Base-by-base conservation (phyloP, 2,329 filamentous ascomycete species). In the Fusarium tricinctum region DNA sequence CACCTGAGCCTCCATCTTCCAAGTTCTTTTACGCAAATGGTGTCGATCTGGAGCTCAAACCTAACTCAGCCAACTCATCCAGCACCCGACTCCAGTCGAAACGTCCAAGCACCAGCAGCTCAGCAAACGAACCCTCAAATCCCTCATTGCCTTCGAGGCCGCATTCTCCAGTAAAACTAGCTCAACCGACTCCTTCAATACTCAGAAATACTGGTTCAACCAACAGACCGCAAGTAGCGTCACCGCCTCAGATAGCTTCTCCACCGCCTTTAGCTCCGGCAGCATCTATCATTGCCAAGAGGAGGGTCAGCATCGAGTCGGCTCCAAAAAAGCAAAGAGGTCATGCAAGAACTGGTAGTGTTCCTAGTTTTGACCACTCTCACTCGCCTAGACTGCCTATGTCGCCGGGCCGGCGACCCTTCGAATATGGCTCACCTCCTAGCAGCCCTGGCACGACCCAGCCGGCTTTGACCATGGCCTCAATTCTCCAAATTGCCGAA, bases 21-120 rank as follows among this genome's bases (percentile, higher is more conserved):
- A 92, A 92, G 75, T 93, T 94, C 81, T 89, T 94, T 77, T 91
- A 93, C 76, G 92, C 90, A 62, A 91, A 92, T 77, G 89, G 89
- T 30, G 81, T 81, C 19, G 61, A 64, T 15, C 85, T 86, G 3
- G 85, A 89, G 57, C 61, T 84, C 9, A 68, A 75, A 10, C 32
- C 68, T 17, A 79, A 79, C 30, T 87, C 86, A 3, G 78, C 77
- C 9, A 77, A 83, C 44, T 86, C 84, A 10, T 80, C 78, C 45
- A 79, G 76, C 54, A 82, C 85, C 44, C 83, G 81, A 71, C 72
- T 82, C 39, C 70, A 80, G 14, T 70, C 78, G 8, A 80, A 75
- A 47, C 84, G 81, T 67, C 80, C 79, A 40, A 79, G 73, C 14
- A 79, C 75, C 33, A 76, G 77, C 51, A 72, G 74, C 56, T 74